These are phyloP conservation scores for Phyllosticta citrichinensis DNA, from an alignment of 2,329 filamentous ascomycete genomes.

Conservation along the genomic window DNA sequence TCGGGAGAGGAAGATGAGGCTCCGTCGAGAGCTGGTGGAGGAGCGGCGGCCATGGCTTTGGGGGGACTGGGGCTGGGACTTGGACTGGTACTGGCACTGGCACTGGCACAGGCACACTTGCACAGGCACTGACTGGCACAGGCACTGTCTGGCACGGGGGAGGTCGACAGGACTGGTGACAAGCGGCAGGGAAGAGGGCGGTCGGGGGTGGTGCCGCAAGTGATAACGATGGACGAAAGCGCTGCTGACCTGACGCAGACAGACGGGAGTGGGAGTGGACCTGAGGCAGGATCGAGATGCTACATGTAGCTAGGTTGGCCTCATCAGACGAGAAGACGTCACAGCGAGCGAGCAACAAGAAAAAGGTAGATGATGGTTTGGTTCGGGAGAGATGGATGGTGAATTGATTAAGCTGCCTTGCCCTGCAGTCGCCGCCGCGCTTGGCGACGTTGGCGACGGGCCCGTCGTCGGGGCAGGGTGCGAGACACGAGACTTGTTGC, in stretches of 20 bases:
- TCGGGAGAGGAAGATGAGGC: conserved; percentile 7
- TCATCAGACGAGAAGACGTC: not conserved
- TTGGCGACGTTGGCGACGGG: not conserved
- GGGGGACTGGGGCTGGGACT: not conserved
- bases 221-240: not conserved
- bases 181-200: not conserved
- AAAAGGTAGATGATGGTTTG: too few relatives aligned
- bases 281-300: too few relatives aligned
- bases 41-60: conserved; percentile 10
- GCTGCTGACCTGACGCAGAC: not conserved
- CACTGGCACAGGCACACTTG: not conserved
- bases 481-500: too few relatives aligned
- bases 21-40: conserved; percentile 5
- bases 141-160: not conserved
- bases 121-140: not conserved
- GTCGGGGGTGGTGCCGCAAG: not conserved
- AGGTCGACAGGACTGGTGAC: not conserved
- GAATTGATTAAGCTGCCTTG: not conserved
- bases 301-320: not conserved
- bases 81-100: too few relatives aligned
- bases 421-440: not conserved
- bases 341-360: not conserved
- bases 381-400: too few relatives aligned
- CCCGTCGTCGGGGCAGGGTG: not conserved
- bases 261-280: not conserved